A percentile compares a stretch with the other conserved stretches of the same genome.
These are phyloP conservation scores for Thalassiosira mediterranea DNA, from an alignment of 352 stramenopile genomes.

Conservation along the genomic window DNA sequence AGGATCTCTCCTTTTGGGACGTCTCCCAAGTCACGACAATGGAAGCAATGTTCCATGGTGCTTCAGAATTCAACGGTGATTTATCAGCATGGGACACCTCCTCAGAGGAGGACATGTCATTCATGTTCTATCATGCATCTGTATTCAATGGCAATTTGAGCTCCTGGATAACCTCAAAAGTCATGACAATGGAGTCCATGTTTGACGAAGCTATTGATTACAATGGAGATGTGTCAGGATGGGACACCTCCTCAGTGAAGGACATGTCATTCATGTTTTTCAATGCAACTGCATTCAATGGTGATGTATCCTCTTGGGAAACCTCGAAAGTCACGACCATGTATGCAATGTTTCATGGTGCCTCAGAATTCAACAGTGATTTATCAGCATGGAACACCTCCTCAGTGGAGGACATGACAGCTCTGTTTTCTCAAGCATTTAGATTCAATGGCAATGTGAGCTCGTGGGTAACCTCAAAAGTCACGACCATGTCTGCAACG, in stretches of 20 bases:
- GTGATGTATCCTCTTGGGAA: slow-evolving; percentile 1
- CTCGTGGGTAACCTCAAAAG: background rate
- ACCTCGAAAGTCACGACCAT: slow-evolving; percentile 7
- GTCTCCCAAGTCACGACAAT: slow-evolving; percentile 10
- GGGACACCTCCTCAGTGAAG: slow-evolving; percentile 6
- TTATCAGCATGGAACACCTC: background rate
- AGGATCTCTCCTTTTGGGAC: slow-evolving; percentile 2
- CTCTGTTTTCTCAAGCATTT: slow-evolving; percentile 12
- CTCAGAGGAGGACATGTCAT: too few relatives aligned
- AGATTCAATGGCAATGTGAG: background rate
- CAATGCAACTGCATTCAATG: slow-evolving; percentile 2
- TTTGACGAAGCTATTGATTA: slow-evolving; percentile 15
- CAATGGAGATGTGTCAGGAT: slow-evolving; percentile 18
- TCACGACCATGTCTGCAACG: background rate
- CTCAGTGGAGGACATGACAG: slow-evolving; percentile 13
- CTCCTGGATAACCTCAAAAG: too few relatives aligned
- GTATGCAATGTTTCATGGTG: slow-evolving; percentile 13
- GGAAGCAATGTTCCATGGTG: slow-evolving; percentile 12
- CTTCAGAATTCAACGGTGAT: background rate
- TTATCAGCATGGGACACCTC: background rate
- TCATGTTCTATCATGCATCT: too few relatives aligned
- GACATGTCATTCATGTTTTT: slow-evolving; percentile 8
- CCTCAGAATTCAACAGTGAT: background rate
- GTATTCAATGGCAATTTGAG: too few relatives aligned
- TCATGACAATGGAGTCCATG: too few relatives aligned